A percentile compares a stretch with the other conserved stretches of the same genome.
Evolutionary conservation across 1,284 basidiomycete genomes (phyloP).

Genomic region (Apiotrichum porosum): DNA sequence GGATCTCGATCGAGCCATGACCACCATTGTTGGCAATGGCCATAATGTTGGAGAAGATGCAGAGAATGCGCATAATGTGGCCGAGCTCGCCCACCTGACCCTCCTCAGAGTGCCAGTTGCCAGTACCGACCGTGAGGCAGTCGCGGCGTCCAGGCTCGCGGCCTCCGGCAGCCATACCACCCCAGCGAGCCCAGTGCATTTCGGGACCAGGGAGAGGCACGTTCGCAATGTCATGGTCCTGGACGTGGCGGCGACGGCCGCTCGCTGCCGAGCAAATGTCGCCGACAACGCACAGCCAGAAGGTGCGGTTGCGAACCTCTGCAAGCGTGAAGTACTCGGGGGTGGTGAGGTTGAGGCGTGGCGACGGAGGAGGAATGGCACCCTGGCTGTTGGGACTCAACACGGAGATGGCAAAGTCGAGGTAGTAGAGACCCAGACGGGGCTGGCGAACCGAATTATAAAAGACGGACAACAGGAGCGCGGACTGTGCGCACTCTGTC

Average conservation of each 20-base stretch:
- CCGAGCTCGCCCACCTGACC: slow-evolving; percentile 46
- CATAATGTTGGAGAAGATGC: slow-evolving; percentile 40
- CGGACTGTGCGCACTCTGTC: slow-evolving; percentile 47
- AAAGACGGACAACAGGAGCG: slow-evolving; percentile 46
- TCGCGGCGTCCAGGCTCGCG: slow-evolving; percentile 32
- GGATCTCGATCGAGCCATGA: slow-evolving; percentile 12
- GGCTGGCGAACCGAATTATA: slow-evolving; percentile 46
- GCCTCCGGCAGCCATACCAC: slow-evolving; percentile 29
- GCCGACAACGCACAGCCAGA: slow-evolving; percentile 46
- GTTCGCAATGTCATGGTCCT: slow-evolving; percentile 38
- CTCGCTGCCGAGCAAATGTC: slow-evolving; percentile 42
- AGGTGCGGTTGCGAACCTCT: slow-evolving; percentile 43
- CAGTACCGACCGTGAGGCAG: slow-evolving; percentile 28
- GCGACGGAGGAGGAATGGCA: slow-evolving; percentile 21
- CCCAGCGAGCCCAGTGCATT: slow-evolving; percentile 38
- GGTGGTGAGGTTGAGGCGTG: slow-evolving; percentile 20
- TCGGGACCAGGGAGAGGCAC: slow-evolving; percentile 42
- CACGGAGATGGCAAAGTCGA: slow-evolving; percentile 40
- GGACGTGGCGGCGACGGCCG: slow-evolving; percentile 34
- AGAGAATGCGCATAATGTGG: slow-evolving; percentile 44
- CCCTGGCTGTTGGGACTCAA: slow-evolving; percentile 24
- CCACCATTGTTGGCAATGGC: slow-evolving; percentile 28
- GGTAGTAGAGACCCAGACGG: slow-evolving; percentile 43
- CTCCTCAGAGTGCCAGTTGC: slow-evolving; percentile 38
- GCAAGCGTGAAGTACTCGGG: slow-evolving; percentile 37